Conservation (phyloP, 768 basidiomycete genomes). For the Tylopilus vinaceipallidus region DNA sequence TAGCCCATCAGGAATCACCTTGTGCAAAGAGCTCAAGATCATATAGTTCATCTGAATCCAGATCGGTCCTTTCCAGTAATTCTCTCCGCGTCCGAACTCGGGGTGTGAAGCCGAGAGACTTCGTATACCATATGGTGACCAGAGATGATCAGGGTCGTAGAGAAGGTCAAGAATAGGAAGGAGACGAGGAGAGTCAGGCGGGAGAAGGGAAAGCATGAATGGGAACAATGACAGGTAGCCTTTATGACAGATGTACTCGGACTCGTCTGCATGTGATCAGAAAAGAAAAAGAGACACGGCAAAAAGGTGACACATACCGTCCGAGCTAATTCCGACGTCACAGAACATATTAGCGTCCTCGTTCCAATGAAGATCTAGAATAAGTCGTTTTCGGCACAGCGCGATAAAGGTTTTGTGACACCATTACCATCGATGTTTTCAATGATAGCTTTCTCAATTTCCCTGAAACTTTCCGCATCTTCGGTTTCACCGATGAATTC, state of each 20-base stretch:
- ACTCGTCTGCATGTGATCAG: constrained; percentile 70
- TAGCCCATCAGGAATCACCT: constrained; percentile 40
- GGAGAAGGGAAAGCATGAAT: constrained; percentile 79
- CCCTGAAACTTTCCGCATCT: constrained; percentile 71
- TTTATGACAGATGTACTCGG: constrained; percentile 84
- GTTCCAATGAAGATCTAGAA: constrained; percentile 87
- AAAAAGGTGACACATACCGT: constrained; percentile 50
- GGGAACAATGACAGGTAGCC: constrained; percentile 96
- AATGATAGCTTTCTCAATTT: constrained; percentile 78
- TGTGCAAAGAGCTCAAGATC: constrained; percentile 73
- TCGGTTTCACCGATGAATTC: constrained; percentile 84
- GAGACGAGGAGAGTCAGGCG: constrained; percentile 74
- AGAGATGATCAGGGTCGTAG: constrained; percentile 77
- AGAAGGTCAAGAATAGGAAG: constrained; percentile 80
- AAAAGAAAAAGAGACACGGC: not conserved
- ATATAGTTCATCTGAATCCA: constrained; percentile 99
- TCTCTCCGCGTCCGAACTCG: constrained; percentile 89
- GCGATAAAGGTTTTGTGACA: not conserved
- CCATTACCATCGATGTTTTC: constrained; percentile 80
- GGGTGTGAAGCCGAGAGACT: constrained; percentile 86
- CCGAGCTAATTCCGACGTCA: constrained; percentile 79
- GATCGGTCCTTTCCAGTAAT: constrained; percentile 97
- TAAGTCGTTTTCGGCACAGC: constrained; percentile 1
- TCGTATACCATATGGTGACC: constrained; percentile 89
- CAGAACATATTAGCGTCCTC: constrained; percentile 91